Evolutionary conservation across 176 grass and related monocot genomes (phyloP).

Genomic region (Guadua angustifolia): DNA sequence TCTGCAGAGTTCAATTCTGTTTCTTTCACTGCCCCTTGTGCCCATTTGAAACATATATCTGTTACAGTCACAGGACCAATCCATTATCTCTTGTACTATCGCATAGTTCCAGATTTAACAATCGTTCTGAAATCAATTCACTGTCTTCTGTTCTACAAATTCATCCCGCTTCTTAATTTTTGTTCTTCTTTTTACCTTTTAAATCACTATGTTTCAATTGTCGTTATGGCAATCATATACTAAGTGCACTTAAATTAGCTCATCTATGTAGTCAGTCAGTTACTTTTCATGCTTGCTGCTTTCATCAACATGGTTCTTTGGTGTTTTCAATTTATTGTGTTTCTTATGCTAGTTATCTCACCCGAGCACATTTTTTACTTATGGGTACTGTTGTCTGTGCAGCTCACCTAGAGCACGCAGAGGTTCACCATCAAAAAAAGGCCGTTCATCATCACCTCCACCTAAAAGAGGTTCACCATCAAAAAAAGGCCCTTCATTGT

Average conservation of each 20-base stretch:
- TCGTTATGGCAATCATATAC: not conserved
- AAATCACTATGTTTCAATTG: not conserved
- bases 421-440: conserved; percentile 66
- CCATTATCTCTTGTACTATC: not conserved
- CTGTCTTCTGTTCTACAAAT: not conserved
- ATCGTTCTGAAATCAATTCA: not conserved
- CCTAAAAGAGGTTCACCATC: conserved; percentile 73
- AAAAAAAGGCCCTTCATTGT: conserved; percentile 60
- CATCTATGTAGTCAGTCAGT: not conserved
- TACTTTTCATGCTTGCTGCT: not conserved
- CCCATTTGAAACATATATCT: not conserved
- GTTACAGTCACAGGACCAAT: not conserved
- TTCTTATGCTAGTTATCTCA: not conserved
- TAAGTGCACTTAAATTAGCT: not conserved
- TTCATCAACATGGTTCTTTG: not conserved
- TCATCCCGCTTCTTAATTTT: not conserved
- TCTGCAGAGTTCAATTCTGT: not conserved
- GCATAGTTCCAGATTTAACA: not conserved
- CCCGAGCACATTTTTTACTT: conserved; percentile 31
- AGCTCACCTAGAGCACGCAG: conserved; percentile 67
- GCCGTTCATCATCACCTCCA: conserved; percentile 60
- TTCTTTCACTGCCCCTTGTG: not conserved
- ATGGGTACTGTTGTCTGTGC: conserved; percentile 26
- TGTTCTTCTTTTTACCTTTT: not conserved
- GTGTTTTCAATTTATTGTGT: conserved; percentile 2